Evolutionary conservation across 371 early-diverging fungal genomes (phyloP), one percentile per base, ranked within the genome.

Genomic region (Actinomucor elegans): DNA sequence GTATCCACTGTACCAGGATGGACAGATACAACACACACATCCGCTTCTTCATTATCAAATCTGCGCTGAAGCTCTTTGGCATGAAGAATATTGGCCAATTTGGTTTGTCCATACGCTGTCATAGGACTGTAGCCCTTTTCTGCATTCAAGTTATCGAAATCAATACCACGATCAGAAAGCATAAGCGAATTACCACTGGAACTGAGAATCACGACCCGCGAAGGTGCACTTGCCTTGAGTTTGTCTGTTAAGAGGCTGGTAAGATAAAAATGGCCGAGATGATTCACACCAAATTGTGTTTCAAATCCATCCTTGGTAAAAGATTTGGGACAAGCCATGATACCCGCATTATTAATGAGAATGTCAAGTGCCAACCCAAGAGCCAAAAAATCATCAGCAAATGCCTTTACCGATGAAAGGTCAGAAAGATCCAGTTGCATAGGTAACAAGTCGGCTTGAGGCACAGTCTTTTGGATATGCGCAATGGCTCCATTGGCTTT

Each of bases 231-330:
- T 15, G 66, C 54, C 47, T 80, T 74, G 57, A 90, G 62, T n/a
- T 70, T 12, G 40, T 81, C 82, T 6, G 88, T 55, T 11, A 92
- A 77, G 1, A 65, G 64, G 17, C 52, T 67, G 10, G 85, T 85
- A 48, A 88, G 74, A n/a, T 73, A 74, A 52, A 83, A 83, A 42
- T 86, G 87, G 15, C 84, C 93, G n/a, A 92, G 57, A 49, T 92
- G 91, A 68, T 94, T 92, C 6, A 57, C 59, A 8, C 49, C 70
- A 28, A 64, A 60, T 40, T 56, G 59, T 6, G 28, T 49, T 36
- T 67, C 67, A 17, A 67, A 34, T 9, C 84, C 88, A 49, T 91
- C 87, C 18, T 59, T 61, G 5, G 87, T 84, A 18, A 67, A 46
- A 0, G 58, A 63, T 20, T 69, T 74, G 0, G 90, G 88, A 3